Base-by-base conservation (phyloP, 441 rosid genomes). In the Biscutella auriculata region DNA sequence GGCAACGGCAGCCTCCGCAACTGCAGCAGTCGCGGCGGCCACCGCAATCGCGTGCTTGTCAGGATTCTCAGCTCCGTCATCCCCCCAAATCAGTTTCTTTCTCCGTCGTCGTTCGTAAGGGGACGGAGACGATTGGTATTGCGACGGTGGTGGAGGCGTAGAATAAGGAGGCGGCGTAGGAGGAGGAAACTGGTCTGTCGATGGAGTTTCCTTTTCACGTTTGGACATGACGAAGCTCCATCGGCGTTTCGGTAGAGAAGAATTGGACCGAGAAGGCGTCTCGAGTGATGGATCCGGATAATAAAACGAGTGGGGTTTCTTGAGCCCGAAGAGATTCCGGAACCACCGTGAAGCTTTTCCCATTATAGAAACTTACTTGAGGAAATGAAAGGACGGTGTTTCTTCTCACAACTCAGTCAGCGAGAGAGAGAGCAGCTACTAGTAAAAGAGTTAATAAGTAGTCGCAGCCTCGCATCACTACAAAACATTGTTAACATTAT, bases 311-410 rank as follows among this genome's bases (percentile, higher is more conserved):
- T 75, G 85, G 60, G 78, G 26, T 55, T 79, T 92, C 53, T 75
- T 84, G 10, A 84, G 69, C 19, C 92, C 95, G 39, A 92, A 79
- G 14, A 92, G 65, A 42, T 47, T 68, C 26, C 82, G 78, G 62
- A 92, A 80, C 97, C 97, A 88, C 62, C 59, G 73, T 17, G 88
- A 77, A 25, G 97, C 95, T 55, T 76, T 92, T 43, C 88, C 95
- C 98, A 92, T 91, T 6, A 15, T 8, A 8, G 32, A 21, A 49
- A 30, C 10, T 6, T 8, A 17, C 13, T 35, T 10, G 2, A 28
- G 6, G 23, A 28, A n/a, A n/a, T 29, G 34, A 63, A 51, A 53
- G 62, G 53, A 4, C 42, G 16, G 11, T 39, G 62, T 44, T 57
- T 54, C 14, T 15, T 42, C 23, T 56, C 26, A 5, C 60, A 37